A percentile compares a stretch with the other conserved stretches of the same genome.
These are phyloP conservation scores for Eucalyptus fibrosa DNA, from an alignment of 345 rosid species.

Conservation along the genomic window DNA sequence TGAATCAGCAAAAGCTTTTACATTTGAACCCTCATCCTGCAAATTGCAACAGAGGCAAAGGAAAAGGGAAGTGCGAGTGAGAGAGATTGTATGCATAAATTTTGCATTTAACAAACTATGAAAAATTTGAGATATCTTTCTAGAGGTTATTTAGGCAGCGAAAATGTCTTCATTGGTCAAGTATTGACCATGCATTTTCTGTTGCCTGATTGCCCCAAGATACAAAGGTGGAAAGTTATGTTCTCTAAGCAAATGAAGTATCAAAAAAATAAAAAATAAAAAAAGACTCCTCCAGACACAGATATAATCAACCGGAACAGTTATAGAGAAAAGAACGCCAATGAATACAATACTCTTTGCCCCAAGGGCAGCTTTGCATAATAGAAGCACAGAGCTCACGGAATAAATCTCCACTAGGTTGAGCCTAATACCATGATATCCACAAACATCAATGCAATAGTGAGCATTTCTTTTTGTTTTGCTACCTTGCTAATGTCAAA, in stretches of 20 bases:
- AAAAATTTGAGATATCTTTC: not conserved
- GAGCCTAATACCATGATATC: not conserved
- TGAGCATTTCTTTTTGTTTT: not conserved
- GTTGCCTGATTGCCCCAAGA: not conserved
- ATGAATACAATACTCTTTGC: not conserved
- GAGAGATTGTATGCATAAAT: not conserved
- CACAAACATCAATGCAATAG: not conserved
- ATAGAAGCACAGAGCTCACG: not conserved
- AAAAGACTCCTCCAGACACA: not conserved
- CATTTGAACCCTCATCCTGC: constrained; percentile 54
- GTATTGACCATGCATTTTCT: not conserved
- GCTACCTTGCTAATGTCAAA: not conserved
- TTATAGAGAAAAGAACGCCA: not conserved
- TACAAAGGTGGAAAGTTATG: not conserved
- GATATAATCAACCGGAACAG: not conserved
- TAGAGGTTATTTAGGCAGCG: not conserved
- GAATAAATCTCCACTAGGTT: not conserved
- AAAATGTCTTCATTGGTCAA: not conserved
- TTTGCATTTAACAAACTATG: not conserved
- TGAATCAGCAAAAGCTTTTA: constrained; percentile 32
- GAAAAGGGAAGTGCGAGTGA: not conserved
- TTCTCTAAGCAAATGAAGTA: not conserved
- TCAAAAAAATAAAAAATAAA: too few species aligned
- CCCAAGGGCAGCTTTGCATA: not conserved
- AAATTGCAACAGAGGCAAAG: not conserved